These are phyloP conservation scores for Pueraria montana DNA, from an alignment of 306 rosid genomes.

Conservation along the genomic window DNA sequence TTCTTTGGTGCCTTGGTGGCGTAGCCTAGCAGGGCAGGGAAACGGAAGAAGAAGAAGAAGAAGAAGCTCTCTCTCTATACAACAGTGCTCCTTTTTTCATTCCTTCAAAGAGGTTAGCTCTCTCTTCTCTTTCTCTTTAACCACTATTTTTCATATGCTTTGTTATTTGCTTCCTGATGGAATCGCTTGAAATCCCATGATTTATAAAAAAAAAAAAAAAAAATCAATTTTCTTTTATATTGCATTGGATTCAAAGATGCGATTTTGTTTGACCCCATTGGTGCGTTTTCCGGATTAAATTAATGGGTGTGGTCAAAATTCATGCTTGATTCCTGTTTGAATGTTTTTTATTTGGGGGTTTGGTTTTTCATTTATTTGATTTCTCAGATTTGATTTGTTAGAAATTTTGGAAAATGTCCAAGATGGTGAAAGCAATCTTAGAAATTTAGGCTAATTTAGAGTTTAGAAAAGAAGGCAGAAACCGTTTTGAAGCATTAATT, in stretches of 20 bases:
- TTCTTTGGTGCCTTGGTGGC: constrained; percentile 33
- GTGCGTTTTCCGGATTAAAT: neutral
- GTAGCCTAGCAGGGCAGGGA: constrained; percentile 34
- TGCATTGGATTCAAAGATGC: constrained; percentile 42
- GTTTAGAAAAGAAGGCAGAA: constrained; percentile 17
- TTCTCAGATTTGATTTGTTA: constrained; percentile 26
- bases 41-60: neutral
- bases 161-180: constrained; percentile 6
- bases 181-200: neutral
- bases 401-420: neutral
- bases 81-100: constrained; percentile 40
- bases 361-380: constrained; percentile 8
- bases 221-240: neutral
- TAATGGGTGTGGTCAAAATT: neutral
- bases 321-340: neutral
- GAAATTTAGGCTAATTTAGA: constrained; percentile 8
- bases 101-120: neutral
- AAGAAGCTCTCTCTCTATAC: constrained; percentile 38
- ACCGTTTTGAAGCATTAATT: constrained; percentile 15
- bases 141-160: neutral
- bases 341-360: neutral
- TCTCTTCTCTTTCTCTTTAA: constrained; percentile 14
- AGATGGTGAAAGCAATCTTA: neutral
- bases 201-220: neutral
- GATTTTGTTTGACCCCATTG: constrained; percentile 19